Evolutionary conservation across 2,329 filamentous ascomycete species (phyloP).

Genomic region (Lachnellula hyalina): DNA sequence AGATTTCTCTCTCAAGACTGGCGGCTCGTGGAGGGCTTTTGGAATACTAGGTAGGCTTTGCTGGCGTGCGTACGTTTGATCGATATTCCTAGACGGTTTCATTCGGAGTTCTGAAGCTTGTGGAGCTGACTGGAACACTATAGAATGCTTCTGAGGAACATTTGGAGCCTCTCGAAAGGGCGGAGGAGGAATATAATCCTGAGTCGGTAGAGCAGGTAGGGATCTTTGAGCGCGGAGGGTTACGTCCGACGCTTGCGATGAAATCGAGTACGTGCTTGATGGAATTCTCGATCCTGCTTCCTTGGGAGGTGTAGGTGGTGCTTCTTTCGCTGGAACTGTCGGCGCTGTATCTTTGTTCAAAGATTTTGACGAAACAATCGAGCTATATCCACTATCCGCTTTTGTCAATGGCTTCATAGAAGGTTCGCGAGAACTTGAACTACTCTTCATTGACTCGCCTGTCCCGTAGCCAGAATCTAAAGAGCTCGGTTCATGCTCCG

Average conservation of each 20-base stretch:
- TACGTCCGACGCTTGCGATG: constrained; percentile 8
- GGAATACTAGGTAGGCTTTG: constrained; percentile 11
- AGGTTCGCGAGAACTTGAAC: constrained; percentile 10
- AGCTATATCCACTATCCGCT: constrained; percentile 58
- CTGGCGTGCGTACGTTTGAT: not conserved
- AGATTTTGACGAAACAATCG: constrained; percentile 52
- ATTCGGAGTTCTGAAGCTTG: not conserved
- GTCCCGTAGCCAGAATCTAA: constrained; percentile 25
- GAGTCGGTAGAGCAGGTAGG: constrained; percentile 13
- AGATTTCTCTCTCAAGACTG: not conserved
- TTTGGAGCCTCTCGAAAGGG: constrained; percentile 12
- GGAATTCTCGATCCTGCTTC: constrained; percentile 12
- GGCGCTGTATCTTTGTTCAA: constrained; percentile 30
- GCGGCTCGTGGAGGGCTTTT: not conserved
- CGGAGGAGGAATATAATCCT: constrained; percentile 4
- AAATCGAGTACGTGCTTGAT: constrained; percentile 10
- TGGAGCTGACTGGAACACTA: not conserved
- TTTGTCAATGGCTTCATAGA: constrained; percentile 43
- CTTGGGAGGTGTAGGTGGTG: constrained; percentile 15
- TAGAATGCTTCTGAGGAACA: constrained; percentile 8
- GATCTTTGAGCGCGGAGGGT: constrained; percentile 11
- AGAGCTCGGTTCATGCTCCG: constrained; percentile 10
- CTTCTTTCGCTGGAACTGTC: constrained; percentile 10
- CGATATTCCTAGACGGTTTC: constrained; percentile 2
- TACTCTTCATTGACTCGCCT: constrained; percentile 1